A percentile compares a stretch with the other conserved stretches of the same genome.
Conservation (phyloP, 306 rosid species). For the Ormosia semicastrata region DNA sequence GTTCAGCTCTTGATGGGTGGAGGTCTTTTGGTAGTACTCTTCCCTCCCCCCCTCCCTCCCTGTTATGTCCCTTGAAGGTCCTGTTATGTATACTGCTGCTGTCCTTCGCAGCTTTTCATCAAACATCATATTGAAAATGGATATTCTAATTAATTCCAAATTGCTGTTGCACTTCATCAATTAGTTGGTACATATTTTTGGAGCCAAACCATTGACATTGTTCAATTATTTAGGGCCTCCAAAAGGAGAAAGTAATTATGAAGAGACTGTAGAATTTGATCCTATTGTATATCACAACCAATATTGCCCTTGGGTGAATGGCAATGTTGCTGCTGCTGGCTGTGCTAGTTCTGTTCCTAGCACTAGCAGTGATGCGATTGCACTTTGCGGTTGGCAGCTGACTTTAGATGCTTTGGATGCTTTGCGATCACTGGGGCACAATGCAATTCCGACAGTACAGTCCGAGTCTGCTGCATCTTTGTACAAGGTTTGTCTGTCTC, state of each 20-base stretch:
- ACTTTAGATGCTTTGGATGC: conserved; percentile 90
- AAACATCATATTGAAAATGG: not conserved
- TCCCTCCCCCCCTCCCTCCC: too few relatives aligned
- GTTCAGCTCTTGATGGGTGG: not conserved
- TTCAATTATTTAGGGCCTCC: conserved; percentile 65
- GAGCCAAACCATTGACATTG: conserved; percentile 24
- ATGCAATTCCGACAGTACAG: conserved; percentile 69
- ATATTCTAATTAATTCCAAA: not conserved
- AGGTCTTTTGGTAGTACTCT: not conserved
- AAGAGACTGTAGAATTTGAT: conserved; percentile 82
- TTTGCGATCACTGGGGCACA: conserved; percentile 63
- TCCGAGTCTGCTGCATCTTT: conserved; percentile 99
- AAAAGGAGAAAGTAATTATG: conserved; percentile 91
- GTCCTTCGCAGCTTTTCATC: not conserved
- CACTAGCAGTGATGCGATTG: conserved; percentile 60
- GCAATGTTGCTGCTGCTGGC: conserved; percentile 98
- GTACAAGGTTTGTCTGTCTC: conserved; percentile 68
- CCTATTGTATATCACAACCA: conserved; percentile 90
- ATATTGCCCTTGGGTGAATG: conserved; percentile 98
- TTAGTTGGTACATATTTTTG: conserved; percentile 11
- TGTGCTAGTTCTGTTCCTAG: conserved; percentile 49
- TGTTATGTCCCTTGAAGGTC: not conserved
- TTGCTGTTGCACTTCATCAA: not conserved
- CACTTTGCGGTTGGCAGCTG: conserved; percentile 93
- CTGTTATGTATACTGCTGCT: not conserved